A percentile compares a stretch with the other conserved stretches of the same genome.
Evolutionary conservation across 2,329 filamentous ascomycete species (phyloP).

Genomic region (Raffaelea albimanens): DNA sequence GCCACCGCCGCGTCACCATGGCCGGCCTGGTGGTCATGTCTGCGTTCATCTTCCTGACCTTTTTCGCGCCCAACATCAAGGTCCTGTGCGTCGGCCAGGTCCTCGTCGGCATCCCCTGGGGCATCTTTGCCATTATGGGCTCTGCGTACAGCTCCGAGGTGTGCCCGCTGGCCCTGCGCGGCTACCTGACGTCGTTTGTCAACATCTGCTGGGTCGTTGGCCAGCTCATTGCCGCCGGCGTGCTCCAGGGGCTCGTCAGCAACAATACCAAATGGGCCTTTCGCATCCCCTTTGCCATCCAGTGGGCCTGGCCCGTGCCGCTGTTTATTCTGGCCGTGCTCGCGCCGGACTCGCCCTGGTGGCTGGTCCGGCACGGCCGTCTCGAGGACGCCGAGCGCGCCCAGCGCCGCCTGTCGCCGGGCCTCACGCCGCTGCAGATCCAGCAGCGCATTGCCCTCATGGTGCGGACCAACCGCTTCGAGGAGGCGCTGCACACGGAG

Average conservation of each 20-base stretch:
- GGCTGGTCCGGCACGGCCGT: conserved; percentile 29
- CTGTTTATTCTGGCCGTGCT: conserved; percentile 27
- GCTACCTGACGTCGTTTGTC: conserved; percentile 31
- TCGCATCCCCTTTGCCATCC: conserved; percentile 22
- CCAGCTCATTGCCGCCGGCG: conserved; percentile 22
- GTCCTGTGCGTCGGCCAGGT: conserved; percentile 32
- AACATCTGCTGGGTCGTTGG: conserved; percentile 39
- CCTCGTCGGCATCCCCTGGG: conserved; percentile 29
- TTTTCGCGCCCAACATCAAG: conserved; percentile 30
- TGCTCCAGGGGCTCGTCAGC: conserved; percentile 27
- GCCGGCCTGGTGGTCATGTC: conserved; percentile 27
- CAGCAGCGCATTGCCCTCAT: conserved; percentile 29
- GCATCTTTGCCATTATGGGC: conserved; percentile 27
- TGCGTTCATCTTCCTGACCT: conserved; percentile 34
- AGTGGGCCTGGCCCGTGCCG: conserved; percentile 27
- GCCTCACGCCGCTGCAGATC: conserved; percentile 16
- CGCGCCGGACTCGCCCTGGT: conserved; percentile 38
- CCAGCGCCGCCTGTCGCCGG: conserved; percentile 21
- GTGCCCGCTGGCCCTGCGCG: conserved; percentile 22
- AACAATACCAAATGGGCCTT: conserved; percentile 28
- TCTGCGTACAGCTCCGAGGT: conserved; percentile 26
- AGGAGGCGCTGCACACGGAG: conserved; percentile 27
- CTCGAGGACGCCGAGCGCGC: conserved; percentile 20
- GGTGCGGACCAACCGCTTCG: conserved; percentile 32
- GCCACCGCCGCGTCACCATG: conserved; percentile 33